Percentiles rank a stretch among this genome's conserved stretches.
phyloP scores from a whole-genome alignment of 75 land plant genomes.

The Azolla pinnata region DNA sequence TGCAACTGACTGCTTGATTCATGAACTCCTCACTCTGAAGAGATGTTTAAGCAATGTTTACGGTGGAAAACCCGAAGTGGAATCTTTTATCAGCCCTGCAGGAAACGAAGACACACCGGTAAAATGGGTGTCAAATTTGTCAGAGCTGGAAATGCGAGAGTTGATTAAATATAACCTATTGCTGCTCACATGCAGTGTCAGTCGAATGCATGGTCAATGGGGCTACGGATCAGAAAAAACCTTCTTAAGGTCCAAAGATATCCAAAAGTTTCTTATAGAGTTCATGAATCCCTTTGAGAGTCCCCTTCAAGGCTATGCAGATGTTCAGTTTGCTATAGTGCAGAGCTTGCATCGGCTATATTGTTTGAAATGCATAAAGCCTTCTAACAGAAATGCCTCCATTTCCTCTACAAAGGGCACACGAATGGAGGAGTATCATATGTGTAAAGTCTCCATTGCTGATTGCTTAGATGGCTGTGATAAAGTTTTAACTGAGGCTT shows the following conservation, averaged over 20 bases:
- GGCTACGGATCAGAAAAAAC: background rate
- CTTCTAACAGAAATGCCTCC: background rate
- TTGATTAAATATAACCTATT: constrained; percentile 71
- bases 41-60: constrained; percentile 29
- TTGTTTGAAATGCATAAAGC: constrained; percentile 22
- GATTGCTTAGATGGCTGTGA: constrained; percentile 37
- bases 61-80: too few relatives aligned
- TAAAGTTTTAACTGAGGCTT: constrained; percentile 32
- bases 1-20: constrained; percentile 36
- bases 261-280: constrained; percentile 43
- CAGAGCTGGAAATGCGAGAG: constrained; percentile 45
- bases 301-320: constrained; percentile 42
- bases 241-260: constrained; percentile 10
- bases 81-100: too few relatives aligned
- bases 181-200: constrained; percentile 32
- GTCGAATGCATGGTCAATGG: background rate
- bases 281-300: constrained; percentile 60
- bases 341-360: constrained; percentile 47
- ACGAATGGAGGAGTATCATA: background rate
- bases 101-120: background rate
- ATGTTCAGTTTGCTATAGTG: constrained; percentile 52
- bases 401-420: background rate
- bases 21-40: constrained; percentile 52
- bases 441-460: background rate
- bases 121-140: constrained; percentile 9